A percentile compares a stretch with the other conserved stretches of the same genome.
phyloP scores from a whole-genome alignment of 192 early-diverging fungal genomes.

The Coemansia sp. region DNA sequence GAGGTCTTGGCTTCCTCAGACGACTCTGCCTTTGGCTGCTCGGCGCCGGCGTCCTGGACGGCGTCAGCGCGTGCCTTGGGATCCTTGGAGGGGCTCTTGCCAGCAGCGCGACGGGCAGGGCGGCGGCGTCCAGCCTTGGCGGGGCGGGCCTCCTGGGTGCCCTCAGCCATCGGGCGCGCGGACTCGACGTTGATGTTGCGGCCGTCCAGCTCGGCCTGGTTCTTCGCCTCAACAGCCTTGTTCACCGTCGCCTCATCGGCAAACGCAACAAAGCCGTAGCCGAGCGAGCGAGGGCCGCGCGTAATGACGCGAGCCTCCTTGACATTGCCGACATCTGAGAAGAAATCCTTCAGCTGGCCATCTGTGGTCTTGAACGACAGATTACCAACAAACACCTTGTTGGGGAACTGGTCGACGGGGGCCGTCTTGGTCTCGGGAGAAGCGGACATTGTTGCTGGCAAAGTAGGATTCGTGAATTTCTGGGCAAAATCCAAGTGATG shows the following conservation, averaged over 20 bases:
- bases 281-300: slow-evolving; percentile 75
- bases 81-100: slow-evolving; percentile 11
- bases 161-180: slow-evolving; percentile 61
- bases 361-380: slow-evolving; percentile 84
- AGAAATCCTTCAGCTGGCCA: slow-evolving; percentile 71
- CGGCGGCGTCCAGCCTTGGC: slow-evolving; percentile 23
- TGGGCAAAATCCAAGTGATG: slow-evolving; percentile 2
- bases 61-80: slow-evolving; percentile 14
- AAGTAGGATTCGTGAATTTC: neutral
- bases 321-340: slow-evolving; percentile 66
- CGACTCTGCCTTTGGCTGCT: neutral
- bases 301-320: slow-evolving; percentile 75
- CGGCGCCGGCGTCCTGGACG: slow-evolving; percentile 22
- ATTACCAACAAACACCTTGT: slow-evolving; percentile 96
- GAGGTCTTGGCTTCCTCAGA: slow-evolving; percentile 8
- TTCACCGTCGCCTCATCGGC: slow-evolving; percentile 63
- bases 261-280: slow-evolving; percentile 93
- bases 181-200: slow-evolving; percentile 88
- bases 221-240: slow-evolving; percentile 63
- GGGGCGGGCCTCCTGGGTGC: slow-evolving; percentile 19
- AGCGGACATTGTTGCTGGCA: slow-evolving; percentile 24
- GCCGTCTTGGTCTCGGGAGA: slow-evolving; percentile 25
- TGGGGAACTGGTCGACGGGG: slow-evolving; percentile 27
- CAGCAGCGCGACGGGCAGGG: slow-evolving; percentile 10
- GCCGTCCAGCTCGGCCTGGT: slow-evolving; percentile 82